Percentiles rank a stretch among this genome's conserved stretches.
Evolutionary conservation across 2,329 filamentous ascomycete species (phyloP).

Genomic region (Paracamarosporium sp.): DNA sequence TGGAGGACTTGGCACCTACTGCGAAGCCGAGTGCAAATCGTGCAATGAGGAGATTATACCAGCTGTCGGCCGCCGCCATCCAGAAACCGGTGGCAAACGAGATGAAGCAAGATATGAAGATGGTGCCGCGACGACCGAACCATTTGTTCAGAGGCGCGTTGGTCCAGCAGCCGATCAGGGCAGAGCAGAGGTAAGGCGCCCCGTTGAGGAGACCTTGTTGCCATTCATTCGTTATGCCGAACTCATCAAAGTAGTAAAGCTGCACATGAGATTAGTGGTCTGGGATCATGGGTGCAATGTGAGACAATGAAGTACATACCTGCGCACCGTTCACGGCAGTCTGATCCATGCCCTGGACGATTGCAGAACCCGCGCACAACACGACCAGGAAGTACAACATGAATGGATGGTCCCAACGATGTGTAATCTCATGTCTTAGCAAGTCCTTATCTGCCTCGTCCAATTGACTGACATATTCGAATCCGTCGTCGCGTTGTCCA

Average conservation of each 20-base stretch:
- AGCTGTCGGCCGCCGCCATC: slow-evolving; percentile 38
- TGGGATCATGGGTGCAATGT: background rate
- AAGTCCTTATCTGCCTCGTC: slow-evolving; percentile 64
- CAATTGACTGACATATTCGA: slow-evolving; percentile 56
- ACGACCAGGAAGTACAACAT: slow-evolving; percentile 71
- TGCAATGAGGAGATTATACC: slow-evolving; percentile 39
- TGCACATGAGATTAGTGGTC: slow-evolving; percentile 10
- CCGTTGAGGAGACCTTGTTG: slow-evolving; percentile 36
- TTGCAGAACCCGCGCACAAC: slow-evolving; percentile 71
- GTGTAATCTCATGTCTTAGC: slow-evolving; percentile 66
- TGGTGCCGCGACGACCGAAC: slow-evolving; percentile 40
- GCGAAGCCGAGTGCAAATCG: slow-evolving; percentile 42
- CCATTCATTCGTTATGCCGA: slow-evolving; percentile 37
- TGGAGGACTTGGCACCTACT: slow-evolving; percentile 43
- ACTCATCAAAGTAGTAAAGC: slow-evolving; percentile 39
- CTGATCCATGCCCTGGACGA: slow-evolving; percentile 65
- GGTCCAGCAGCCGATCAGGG: slow-evolving; percentile 50
- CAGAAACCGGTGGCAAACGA: slow-evolving; percentile 41
- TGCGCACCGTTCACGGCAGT: slow-evolving; percentile 43
- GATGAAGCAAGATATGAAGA: slow-evolving; percentile 43
- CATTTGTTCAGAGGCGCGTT: slow-evolving; percentile 41
- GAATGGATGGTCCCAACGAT: slow-evolving; percentile 73
- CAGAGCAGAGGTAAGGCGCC: slow-evolving; percentile 39
- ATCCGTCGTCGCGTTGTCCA: slow-evolving; percentile 55
- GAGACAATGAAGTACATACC: slow-evolving; percentile 12